Base-by-base conservation (phyloP, 352 stramenopile species). In the Aphanomyces cochlioides region DNA sequence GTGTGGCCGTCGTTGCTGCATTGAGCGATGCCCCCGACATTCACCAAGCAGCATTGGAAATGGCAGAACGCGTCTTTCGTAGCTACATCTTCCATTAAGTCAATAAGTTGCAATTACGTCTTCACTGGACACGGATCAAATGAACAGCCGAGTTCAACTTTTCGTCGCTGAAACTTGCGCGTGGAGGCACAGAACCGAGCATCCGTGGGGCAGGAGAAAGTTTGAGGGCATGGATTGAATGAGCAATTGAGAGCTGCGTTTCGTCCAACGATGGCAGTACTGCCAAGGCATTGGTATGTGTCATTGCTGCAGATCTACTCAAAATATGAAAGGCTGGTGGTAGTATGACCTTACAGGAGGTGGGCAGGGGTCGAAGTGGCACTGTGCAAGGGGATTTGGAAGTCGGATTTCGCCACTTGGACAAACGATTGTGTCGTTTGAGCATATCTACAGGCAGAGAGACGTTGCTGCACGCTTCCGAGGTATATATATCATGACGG, bases 1-100 rank as follows among this genome's bases (percentile, higher is more conserved):
- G 81, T 0, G 78, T 87, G 17, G 78, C 79, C 4, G 81, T 86
- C 53, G 78, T 87, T 34, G 79, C 79, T 17, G 81, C 81, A 7
- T 84, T 89, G 41, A 82, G 71, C 56, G 59, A 69, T 48, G 73
- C 76, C 2, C 43, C 56, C 4, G 79, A 89, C 61, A 36, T 56
- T n/a, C 70, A 73, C 3, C 38, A 64, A 41, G 61, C 70, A 3
- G 75, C 81, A 1, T 5, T 34, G 8, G 54, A 10, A 8, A n/a
- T 58, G 8, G 50, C 50, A 10, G 50, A 10, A 10, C 28, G n/a
- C 13, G 50, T 58, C 7, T 34, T n/a, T 58, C 50, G 50, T n/a
- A 28, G 37, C 54, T 37, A 39, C 21, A 39, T 13, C 12, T 13
- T 28, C 28, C 28, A 28, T 28, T 28, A 28, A 28, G 28, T 28